Evolutionary conservation across 768 basidiomycete genomes (phyloP).

Genomic region (Auricularia sp.): DNA sequence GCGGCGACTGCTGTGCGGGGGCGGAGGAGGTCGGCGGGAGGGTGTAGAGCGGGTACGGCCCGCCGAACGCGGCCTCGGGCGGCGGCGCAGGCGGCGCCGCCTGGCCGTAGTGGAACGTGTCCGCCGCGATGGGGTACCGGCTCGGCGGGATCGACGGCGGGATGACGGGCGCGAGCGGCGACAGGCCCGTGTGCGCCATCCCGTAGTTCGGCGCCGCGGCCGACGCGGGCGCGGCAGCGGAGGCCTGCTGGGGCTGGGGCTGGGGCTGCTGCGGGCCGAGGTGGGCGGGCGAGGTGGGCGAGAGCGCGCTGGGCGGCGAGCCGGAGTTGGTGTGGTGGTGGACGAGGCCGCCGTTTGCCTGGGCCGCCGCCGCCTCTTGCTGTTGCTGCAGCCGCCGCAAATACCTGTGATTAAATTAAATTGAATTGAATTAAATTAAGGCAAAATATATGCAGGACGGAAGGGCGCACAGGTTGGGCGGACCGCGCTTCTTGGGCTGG

Average conservation of each 20-base stretch:
- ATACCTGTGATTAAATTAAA: conserved; percentile 36
- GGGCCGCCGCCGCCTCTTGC: conserved; percentile 37
- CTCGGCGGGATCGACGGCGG: conserved; percentile 43
- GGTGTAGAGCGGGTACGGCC: conserved; percentile 5
- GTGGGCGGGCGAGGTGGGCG: background rate
- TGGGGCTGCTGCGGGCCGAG: background rate
- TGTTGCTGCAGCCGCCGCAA: conserved; percentile 69
- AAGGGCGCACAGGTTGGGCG: conserved; percentile 69
- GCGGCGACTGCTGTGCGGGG: conserved; percentile 29
- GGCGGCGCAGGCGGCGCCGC: conserved; percentile 22
- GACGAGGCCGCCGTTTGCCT: background rate
- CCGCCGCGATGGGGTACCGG: conserved; percentile 59
- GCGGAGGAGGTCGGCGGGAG: conserved; percentile 32
- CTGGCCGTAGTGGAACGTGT: conserved; percentile 44
- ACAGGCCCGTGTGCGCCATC: background rate
- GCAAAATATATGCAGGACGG: background rate
- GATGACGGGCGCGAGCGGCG: background rate
- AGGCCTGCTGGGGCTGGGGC: too few relatives aligned
- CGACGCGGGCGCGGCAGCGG: background rate
- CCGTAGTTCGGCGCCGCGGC: background rate
- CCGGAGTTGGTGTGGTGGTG: background rate
- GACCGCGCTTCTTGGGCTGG: conserved; percentile 87
- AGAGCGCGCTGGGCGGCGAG: background rate
- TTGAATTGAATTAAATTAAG: background rate
- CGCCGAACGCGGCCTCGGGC: conserved; percentile 15